Percentiles rank a stretch among this genome's conserved stretches.
These are phyloP conservation scores for Erodium trifolium DNA, from an alignment of 441 rosid species.

Conservation along the genomic window DNA sequence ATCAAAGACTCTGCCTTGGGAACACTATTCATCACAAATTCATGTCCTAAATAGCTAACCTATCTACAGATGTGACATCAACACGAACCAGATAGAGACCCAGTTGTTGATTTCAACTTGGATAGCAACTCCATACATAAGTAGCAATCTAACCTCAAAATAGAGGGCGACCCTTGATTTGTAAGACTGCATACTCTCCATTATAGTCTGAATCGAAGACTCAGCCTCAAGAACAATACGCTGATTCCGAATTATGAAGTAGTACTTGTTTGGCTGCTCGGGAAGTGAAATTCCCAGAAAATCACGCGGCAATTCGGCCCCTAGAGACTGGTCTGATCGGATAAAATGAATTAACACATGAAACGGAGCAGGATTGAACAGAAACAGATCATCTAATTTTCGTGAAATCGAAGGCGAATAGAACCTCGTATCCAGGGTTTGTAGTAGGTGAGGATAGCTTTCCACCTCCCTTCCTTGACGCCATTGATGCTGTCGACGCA, in stretches of 20 bases:
- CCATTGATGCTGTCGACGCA: conserved; percentile 66
- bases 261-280: conserved; percentile 13
- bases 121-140: neutral
- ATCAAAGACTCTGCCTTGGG: conserved; percentile 75
- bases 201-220: conserved; percentile 65
- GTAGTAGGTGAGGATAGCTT: conserved; percentile 70
- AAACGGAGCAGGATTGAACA: neutral
- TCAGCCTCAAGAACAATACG: conserved; percentile 75
- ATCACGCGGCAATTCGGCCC: conserved; percentile 57
- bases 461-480: conserved; percentile 84
- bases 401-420: neutral
- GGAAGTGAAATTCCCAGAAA: conserved; percentile 52
- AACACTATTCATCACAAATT: conserved; percentile 25
- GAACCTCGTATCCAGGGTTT: conserved; percentile 53
- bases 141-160: conserved; percentile 42
- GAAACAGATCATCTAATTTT: neutral
- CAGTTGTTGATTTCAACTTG: neutral
- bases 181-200: conserved; percentile 54
- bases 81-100: neutral
- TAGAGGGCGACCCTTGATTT: conserved; percentile 44
- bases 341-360: neutral
- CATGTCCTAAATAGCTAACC: neutral
- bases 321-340: too few species aligned
- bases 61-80: neutral
- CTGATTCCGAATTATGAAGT: conserved; percentile 57